Evolutionary conservation across 2,329 filamentous ascomycete species (phyloP).

Genomic region (Aureobasidium uvarum): DNA sequence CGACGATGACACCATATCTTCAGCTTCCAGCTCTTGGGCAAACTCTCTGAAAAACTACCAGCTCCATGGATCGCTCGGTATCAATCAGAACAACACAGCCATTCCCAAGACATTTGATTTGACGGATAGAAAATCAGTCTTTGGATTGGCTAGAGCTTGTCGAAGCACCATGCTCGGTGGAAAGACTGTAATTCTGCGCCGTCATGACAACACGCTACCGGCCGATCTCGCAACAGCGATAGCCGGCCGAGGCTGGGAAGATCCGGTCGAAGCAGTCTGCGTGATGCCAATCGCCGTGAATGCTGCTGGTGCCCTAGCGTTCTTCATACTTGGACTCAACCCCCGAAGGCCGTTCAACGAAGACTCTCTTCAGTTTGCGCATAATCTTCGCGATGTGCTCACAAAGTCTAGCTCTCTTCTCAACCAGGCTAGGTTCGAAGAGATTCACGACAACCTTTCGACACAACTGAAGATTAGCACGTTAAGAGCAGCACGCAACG

Average conservation of each 20-base stretch:
- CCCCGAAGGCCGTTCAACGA: constrained; percentile 42
- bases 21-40: constrained; percentile 21
- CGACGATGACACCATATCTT: constrained; percentile 30
- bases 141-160: constrained; percentile 29
- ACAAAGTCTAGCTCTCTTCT: constrained; percentile 44
- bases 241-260: constrained; percentile 23
- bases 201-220: constrained; percentile 23
- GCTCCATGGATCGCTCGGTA: constrained; percentile 34
- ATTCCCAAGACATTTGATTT: constrained; percentile 34
- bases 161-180: constrained; percentile 11
- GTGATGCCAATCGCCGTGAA: constrained; percentile 33
- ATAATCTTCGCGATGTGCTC: constrained; percentile 41
- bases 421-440: constrained; percentile 39
- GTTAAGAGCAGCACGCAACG: constrained; percentile 38
- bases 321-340: constrained; percentile 44
- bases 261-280: constrained; percentile 22
- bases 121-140: constrained; percentile 6
- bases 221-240: constrained; percentile 18
- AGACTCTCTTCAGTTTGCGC: constrained; percentile 42
- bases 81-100: constrained; percentile 32
- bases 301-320: constrained; percentile 40
- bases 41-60: constrained; percentile 30
- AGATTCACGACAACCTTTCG: constrained; percentile 41
- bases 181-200: constrained; percentile 19
- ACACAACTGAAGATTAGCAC: constrained; percentile 38